Evolutionary conservation across 2,329 filamentous ascomycete species (phyloP).

Genomic region (Herpotrichia juniperi): DNA sequence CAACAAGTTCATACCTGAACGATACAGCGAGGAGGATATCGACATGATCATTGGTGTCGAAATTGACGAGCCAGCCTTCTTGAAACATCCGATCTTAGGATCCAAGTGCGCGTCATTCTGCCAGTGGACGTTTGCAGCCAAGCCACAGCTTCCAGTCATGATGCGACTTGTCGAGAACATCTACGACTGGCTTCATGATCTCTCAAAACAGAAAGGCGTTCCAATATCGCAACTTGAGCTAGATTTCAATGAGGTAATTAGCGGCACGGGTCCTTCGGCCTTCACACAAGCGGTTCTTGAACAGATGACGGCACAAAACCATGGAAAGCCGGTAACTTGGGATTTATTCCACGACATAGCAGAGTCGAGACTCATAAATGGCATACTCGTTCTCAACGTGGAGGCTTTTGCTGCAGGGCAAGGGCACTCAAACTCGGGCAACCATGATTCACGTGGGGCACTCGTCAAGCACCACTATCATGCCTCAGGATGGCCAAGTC

Average conservation of each 20-base stretch:
- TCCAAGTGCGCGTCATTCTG: slow-evolving; percentile 73
- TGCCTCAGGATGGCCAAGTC: slow-evolving; percentile 72
- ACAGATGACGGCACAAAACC: slow-evolving; percentile 62
- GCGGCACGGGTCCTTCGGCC: slow-evolving; percentile 73
- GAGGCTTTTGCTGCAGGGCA: slow-evolving; percentile 76
- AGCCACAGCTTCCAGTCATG: slow-evolving; percentile 72
- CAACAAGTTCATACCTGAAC: slow-evolving; percentile 65
- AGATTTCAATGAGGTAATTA: slow-evolving; percentile 75
- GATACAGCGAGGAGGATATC: slow-evolving; percentile 68
- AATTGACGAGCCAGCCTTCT: slow-evolving; percentile 71
- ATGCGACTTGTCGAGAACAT: slow-evolving; percentile 71
- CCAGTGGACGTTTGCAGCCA: slow-evolving; percentile 77
- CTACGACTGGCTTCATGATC: slow-evolving; percentile 67
- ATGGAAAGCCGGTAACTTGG: slow-evolving; percentile 62
- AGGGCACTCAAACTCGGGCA: slow-evolving; percentile 74
- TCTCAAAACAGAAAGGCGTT: slow-evolving; percentile 64
- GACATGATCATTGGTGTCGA: slow-evolving; percentile 74
- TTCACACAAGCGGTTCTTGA: slow-evolving; percentile 70
- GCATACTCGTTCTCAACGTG: slow-evolving; percentile 71
- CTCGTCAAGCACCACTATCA: slow-evolving; percentile 78
- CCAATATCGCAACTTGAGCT: slow-evolving; percentile 66
- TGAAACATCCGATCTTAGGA: slow-evolving; percentile 68
- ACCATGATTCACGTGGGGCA: slow-evolving; percentile 69
- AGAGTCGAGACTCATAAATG: slow-evolving; percentile 69
- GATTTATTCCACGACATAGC: slow-evolving; percentile 68